Base-by-base conservation (phyloP, 2,329 filamentous ascomycete genomes). In the Botryotinia convoluta region DNA sequence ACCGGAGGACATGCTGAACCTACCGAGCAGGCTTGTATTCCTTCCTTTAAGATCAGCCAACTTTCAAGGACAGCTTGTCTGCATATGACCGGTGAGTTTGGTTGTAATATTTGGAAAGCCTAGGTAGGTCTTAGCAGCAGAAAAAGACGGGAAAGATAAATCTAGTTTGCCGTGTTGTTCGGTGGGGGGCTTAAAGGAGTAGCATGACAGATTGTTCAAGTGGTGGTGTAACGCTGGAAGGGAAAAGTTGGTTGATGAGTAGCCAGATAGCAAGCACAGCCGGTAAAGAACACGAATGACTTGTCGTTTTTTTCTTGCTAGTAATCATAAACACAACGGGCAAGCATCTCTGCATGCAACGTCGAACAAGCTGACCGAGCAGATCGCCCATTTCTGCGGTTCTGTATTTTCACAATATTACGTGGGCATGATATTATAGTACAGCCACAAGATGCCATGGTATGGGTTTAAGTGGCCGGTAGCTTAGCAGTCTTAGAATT, bases 261-360 rank as follows among this genome's bases (percentile, higher is more conserved):
- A 71, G 71, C 45, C 68, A 73, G 76, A 75, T 75, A 73, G 65
- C 75, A 75, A 76, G 69, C 57, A 72, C 32, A 61, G 64, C 72
- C 71, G 72, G 67, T 65, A 71, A 65, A 69, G 63, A 37, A 72
- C 63, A 69, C 64, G 64, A 73, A 69, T 73, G 71, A 70, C 57
- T 54, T 73, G 71, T 72, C 71, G 71, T 32, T 73, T 69, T 72
- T 72, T 54, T 61, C 59, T 54, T 73, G 71, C 48, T 67, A 64
- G 48, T 51, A 69, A 59, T 73, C 71, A 45, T 62, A 68, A 68
- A 69, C 51, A 48, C 70, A 51, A 51, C 64, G 74, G 73, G 62
- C 72, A 72, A 70, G 73, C 72, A 75, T 75, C 69, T 64, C 72
- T 78, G 77, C 75, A 77, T 78, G 72, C 75, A 74, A 78, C 74